Percentiles rank a stretch among this genome's conserved stretches.
phyloP scores from a whole-genome alignment of 2,329 filamentous ascomycete genomes.

The Colletotrichum neosansevieriae region DNA sequence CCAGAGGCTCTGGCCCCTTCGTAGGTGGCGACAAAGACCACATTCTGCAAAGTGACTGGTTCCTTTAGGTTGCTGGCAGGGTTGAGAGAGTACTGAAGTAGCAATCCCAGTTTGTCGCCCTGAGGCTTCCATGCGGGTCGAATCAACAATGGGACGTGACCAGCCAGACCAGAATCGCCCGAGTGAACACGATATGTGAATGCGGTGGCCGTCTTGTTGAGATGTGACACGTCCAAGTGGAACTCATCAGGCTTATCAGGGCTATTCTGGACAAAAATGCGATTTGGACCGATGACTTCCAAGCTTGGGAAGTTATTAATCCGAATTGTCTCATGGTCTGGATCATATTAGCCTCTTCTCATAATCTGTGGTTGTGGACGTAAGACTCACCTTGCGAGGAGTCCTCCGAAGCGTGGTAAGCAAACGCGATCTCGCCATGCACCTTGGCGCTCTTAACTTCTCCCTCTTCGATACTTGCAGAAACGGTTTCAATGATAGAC shows the following conservation, averaged over 20 bases:
- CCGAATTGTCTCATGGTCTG: conserved; percentile 75
- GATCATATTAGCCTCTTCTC: conserved; percentile 9
- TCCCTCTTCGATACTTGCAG: conserved; percentile 82
- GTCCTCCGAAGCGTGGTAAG: conserved; percentile 71
- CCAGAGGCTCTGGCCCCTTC: conserved; percentile 73
- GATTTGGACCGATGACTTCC: conserved; percentile 94
- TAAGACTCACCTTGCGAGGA: conserved; percentile 58
- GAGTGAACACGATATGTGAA: conserved; percentile 94
- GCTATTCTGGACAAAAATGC: conserved; percentile 83
- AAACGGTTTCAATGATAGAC: conserved; percentile 93
- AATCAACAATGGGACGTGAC: conserved; percentile 79
- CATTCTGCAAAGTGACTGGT: conserved; percentile 71
- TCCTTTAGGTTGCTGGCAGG: conserved; percentile 66
- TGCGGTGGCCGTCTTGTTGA: conserved; percentile 80
- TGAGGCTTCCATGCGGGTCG: conserved; percentile 86
- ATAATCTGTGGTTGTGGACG: too few relatives aligned
- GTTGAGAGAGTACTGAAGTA: conserved; percentile 88
- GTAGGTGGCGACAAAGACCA: conserved; percentile 79
- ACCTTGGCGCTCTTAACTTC: conserved; percentile 78
- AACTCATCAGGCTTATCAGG: conserved; percentile 82
- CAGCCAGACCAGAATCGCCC: conserved; percentile 63
- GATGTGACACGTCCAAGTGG: conserved; percentile 76
- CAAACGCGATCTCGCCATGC: conserved; percentile 89
- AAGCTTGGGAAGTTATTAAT: conserved; percentile 90
- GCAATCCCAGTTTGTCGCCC: conserved; percentile 85